phyloP scores from a whole-genome alignment of 345 rosid species.

The Populus alba region DNA sequence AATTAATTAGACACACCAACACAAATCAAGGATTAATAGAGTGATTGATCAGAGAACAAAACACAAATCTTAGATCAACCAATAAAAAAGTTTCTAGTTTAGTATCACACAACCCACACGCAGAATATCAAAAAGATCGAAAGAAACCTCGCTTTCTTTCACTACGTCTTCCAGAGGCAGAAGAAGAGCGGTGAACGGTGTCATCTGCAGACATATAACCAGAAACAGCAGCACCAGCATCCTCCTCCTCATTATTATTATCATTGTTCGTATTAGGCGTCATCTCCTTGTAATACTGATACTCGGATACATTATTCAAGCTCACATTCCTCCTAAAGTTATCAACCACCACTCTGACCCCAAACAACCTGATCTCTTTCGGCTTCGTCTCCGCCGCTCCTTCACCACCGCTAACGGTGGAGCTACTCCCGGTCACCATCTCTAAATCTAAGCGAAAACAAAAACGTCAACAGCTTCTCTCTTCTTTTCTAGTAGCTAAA shows the following conservation, averaged over 20 bases:
- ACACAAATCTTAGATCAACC: too few species aligned
- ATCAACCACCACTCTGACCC: conserved; percentile 86
- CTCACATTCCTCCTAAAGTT: conserved; percentile 91
- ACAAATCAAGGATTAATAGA: background rate
- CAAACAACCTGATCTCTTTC: conserved; percentile 83
- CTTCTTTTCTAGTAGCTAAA: background rate
- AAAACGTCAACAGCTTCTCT: background rate
- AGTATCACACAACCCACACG: too few species aligned
- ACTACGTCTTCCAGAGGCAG: conserved; percentile 32
- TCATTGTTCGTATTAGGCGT: background rate
- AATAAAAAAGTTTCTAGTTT: too few species aligned
- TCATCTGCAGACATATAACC: conserved; percentile 89
- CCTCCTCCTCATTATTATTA: conserved; percentile 7
- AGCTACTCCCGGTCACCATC: conserved; percentile 31
- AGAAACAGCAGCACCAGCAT: conserved; percentile 20
- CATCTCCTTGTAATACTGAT: conserved; percentile 44
- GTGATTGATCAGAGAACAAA: too few species aligned
- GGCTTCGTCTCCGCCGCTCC: conserved; percentile 9
- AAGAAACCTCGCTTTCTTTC: conserved; percentile 83
- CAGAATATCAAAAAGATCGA: conserved; percentile 4
- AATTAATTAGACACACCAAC: background rate
- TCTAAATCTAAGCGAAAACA: background rate
- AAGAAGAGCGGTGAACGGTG: conserved; percentile 44
- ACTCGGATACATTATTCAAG: conserved; percentile 76
- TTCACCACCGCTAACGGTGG: conserved; percentile 22